Base-by-base conservation (phyloP, 129 eudicot species). In the Calendula officinalis region DNA sequence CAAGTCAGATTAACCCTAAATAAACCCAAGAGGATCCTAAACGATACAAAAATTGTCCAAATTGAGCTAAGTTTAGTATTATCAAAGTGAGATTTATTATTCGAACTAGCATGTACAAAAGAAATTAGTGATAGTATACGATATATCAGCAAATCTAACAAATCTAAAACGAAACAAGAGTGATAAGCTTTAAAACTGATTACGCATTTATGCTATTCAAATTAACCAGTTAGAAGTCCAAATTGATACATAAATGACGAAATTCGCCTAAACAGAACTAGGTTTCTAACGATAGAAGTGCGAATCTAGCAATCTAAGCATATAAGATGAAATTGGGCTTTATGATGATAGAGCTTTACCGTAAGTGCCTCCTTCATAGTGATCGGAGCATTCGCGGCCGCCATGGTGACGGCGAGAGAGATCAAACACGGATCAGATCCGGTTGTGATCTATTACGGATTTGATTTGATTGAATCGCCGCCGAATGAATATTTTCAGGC, bases 341-440 rank as follows among this genome's bases (percentile, higher is more conserved):
- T 48, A 58, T 33, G 9, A 13, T 30, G 15, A 57, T 41, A 57
- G 38, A 22, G 13, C 33, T 33, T 45, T 81, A 92, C 98, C 98
- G 98, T 92, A 45, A 92, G 91, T 62, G 94, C 78, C 75, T 92
- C 98, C 66, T 83, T 85, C 95, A 92, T 92, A 52, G 90, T 81
- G 81, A 92, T 88, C 89, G 98, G 98, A 39, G 98, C 98, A 61
- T 88, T 92, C 35, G 96, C 96, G 65, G 98, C 95, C 83, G 98
- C 96, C 96, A 91, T 91, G 81, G 81, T 71, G 78, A 73, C 67
- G 88, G 76, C 83, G 65, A 73, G 69, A 67, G 39, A 63, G 70
- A 53, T 75, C 80, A 64, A 72, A 84, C 60, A 72, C 44, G 52
- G 87, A 77, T 73, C 75, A 73, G 71, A 80, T 56, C 58, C 60